These are phyloP conservation scores for Lichtheimia ramosa DNA, from an alignment of 371 early-diverging fungal genomes.

Conservation along the genomic window DNA sequence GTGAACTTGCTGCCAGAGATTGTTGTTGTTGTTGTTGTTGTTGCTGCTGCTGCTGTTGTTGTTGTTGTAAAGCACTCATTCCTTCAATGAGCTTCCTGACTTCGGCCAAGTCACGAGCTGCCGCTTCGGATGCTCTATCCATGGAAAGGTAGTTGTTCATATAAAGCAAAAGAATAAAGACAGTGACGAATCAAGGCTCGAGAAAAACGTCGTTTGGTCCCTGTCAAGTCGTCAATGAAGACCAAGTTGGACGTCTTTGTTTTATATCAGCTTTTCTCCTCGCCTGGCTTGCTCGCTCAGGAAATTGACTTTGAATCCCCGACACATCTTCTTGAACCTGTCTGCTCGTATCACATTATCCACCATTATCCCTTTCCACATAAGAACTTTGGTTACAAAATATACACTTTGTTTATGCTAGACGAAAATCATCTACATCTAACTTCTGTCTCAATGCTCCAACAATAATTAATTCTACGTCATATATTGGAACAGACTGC, in stretches of 20 bases:
- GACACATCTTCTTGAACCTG: too few relatives aligned
- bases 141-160: conserved; percentile 25
- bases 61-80: conserved; percentile 47
- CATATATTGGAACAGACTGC: conserved; percentile 10
- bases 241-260: too few relatives aligned
- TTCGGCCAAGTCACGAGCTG: conserved; percentile 52
- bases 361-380: too few relatives aligned
- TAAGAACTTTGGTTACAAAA: background rate
- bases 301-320: too few relatives aligned
- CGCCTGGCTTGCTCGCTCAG: too few relatives aligned
- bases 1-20: conserved; percentile 24
- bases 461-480: conserved; percentile 12
- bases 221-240: too few relatives aligned
- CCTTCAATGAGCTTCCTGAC: conserved; percentile 53
- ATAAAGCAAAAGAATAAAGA: conserved; percentile 3
- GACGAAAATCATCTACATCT: conserved; percentile 13
- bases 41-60: conserved; percentile 38
- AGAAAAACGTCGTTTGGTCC: too few relatives aligned
- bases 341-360: background rate
- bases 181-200: too few relatives aligned
- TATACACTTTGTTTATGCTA: background rate
- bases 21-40: conserved; percentile 27
- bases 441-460: conserved; percentile 15
- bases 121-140: conserved; percentile 53
- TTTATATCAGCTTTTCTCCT: too few relatives aligned